These are phyloP conservation scores for Alloteropsis angusta DNA, from an alignment of 202 grass and related monocot species.

Conservation along the genomic window DNA sequence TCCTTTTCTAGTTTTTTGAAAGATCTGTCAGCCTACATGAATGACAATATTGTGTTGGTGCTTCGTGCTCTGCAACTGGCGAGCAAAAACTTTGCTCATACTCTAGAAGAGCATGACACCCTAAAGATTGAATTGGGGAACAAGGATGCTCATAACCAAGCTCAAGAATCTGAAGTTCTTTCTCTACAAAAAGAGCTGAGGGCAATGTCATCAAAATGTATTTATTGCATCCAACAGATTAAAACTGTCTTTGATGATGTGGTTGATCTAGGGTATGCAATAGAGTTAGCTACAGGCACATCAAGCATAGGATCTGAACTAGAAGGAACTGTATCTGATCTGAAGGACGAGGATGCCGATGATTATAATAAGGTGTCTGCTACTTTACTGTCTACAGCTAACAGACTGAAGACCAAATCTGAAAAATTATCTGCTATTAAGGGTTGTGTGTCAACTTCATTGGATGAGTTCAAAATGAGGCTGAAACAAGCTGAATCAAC, in stretches of 20 bases:
- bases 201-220: slow-evolving; percentile 52
- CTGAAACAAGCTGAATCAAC: slow-evolving; percentile 56
- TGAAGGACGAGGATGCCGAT: slow-evolving; percentile 30
- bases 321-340: slow-evolving; percentile 26
- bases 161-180: slow-evolving; percentile 61
- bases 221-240: slow-evolving; percentile 47
- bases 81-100: slow-evolving; percentile 50
- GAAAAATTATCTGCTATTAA: slow-evolving; percentile 35
- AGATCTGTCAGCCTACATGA: slow-evolving; percentile 61
- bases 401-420: slow-evolving; percentile 32
- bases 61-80: slow-evolving; percentile 44
- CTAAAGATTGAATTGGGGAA: slow-evolving; percentile 64
- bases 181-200: slow-evolving; percentile 44
- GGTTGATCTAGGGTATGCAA: slow-evolving; percentile 36
- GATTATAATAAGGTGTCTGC: slow-evolving; percentile 38
- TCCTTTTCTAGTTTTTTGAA: slow-evolving; percentile 36
- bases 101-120: slow-evolving; percentile 45
- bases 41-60: slow-evolving; percentile 44
- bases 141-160: slow-evolving; percentile 45
- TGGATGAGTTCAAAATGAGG: slow-evolving; percentile 46
- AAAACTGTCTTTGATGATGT: slow-evolving; percentile 32
- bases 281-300: slow-evolving; percentile 34
- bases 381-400: slow-evolving; percentile 37
- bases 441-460: slow-evolving; percentile 22
- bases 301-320: slow-evolving; percentile 30